Evolutionary conservation across 2,329 filamentous ascomycete species (phyloP).

Genomic region (Teratosphaeria viscida): DNA sequence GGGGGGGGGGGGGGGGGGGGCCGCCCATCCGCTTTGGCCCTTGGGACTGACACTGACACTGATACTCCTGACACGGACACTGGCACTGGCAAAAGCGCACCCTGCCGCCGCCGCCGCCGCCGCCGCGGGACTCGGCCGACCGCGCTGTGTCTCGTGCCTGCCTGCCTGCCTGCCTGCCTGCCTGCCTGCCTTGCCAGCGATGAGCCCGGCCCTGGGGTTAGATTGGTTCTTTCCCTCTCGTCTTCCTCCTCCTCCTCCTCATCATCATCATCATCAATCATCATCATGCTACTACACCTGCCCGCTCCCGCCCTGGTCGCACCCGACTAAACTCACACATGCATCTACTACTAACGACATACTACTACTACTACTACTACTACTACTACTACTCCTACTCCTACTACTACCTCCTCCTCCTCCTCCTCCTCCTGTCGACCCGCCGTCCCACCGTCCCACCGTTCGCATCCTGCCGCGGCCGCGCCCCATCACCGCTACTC

Average conservation of each 20-base stretch:
- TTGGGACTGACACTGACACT: too few relatives aligned
- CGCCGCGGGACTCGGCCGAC: neutral
- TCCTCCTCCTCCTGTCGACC: too few relatives aligned
- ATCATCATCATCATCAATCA: neutral
- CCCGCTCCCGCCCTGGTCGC: neutral
- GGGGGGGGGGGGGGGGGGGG: neutral
- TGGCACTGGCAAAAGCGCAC: neutral
- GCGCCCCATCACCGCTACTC: neutral
- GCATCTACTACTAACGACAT: neutral
- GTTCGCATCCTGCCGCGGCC: neutral
- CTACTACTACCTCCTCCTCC: neutral
- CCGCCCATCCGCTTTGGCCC: too few relatives aligned
- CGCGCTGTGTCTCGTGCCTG: neutral
- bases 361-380: neutral
- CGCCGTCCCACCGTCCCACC: neutral
- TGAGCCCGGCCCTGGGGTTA: neutral
- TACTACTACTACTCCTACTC: too few relatives aligned
- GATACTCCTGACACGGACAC: too few relatives aligned
- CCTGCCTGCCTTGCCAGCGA: neutral
- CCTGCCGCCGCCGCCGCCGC: neutral
- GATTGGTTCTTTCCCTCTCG: constrained; percentile 1
- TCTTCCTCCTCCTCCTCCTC: neutral
- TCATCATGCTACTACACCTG: neutral
- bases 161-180: too few relatives aligned
- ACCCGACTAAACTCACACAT: neutral